These are phyloP conservation scores for Helianthus tuberosus DNA, from an alignment of 129 eudicot genomes.

Conservation along the genomic window DNA sequence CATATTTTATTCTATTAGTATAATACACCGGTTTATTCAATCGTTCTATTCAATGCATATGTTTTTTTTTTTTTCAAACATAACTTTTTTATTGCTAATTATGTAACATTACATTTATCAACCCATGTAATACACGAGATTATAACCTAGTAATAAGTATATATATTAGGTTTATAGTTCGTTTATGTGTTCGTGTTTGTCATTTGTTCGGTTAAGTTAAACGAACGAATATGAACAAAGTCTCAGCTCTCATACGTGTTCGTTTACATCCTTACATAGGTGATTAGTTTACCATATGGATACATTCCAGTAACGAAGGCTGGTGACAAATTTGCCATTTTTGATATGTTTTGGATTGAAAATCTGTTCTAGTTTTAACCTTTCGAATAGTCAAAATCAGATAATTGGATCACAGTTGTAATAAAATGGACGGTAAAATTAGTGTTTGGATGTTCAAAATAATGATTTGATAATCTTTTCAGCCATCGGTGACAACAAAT, in stretches of 20 bases:
- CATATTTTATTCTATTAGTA: too few relatives aligned
- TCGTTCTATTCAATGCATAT: too few relatives aligned
- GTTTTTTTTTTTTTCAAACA: too few relatives aligned
- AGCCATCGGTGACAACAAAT: conserved; percentile 97
- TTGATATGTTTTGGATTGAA: neutral
- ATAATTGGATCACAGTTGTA: neutral
- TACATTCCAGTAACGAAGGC: too few relatives aligned
- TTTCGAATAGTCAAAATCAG: neutral
- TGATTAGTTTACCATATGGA: too few relatives aligned
- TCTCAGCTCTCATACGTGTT: neutral
- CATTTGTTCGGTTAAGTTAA: neutral
- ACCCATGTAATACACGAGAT: too few relatives aligned
- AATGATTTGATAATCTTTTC: conserved; percentile 19
- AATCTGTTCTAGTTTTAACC: neutral
- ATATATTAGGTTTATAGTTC: neutral
- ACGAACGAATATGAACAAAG: neutral
- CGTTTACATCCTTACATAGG: neutral
- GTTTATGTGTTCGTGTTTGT: neutral
- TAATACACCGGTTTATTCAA: too few relatives aligned
- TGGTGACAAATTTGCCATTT: neutral
- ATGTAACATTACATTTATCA: too few relatives aligned
- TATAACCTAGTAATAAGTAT: too few relatives aligned
- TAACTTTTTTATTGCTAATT: too few relatives aligned
- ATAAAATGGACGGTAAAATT: neutral
- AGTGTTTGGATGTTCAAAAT: neutral